Evolutionary conservation across 2,329 filamentous ascomycete genomes (phyloP).

Genomic region (Trichoderma lentiforme): DNA sequence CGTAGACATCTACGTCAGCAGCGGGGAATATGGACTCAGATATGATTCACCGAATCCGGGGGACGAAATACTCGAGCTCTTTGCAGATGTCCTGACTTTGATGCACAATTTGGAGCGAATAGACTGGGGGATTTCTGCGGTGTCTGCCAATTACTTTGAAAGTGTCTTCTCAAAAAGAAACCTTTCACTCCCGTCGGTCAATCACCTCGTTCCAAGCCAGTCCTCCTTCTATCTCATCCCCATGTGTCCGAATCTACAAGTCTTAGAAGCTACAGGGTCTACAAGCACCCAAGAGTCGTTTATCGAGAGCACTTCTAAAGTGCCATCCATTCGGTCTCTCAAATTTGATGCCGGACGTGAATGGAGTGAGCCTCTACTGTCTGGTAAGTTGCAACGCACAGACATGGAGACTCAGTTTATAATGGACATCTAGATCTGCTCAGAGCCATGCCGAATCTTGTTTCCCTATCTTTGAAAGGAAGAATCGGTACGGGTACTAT

Average conservation of each 20-base stretch:
- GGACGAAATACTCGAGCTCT: not conserved
- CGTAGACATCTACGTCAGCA: not conserved
- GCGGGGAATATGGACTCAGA: not conserved
- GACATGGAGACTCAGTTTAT: not conserved
- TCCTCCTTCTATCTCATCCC: not conserved
- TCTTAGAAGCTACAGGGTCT: not conserved
- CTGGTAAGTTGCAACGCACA: not conserved
- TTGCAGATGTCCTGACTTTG: not conserved
- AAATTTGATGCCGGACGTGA: not conserved
- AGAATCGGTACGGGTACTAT: not conserved
- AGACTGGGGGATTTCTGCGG: not conserved
- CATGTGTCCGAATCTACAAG: not conserved
- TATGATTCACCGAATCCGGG: not conserved
- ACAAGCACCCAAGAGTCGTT: not conserved
- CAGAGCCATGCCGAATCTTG: not conserved
- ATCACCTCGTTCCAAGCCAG: not conserved
- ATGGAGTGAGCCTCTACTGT: not conserved
- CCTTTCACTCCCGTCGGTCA: not conserved
- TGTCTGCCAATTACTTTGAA: not conserved
- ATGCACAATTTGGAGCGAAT: not conserved
- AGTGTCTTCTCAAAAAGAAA: not conserved
- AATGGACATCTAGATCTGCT: not conserved
- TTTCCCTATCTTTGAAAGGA: not conserved
- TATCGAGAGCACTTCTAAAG: not conserved
- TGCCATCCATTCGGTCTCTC: not conserved